A percentile compares a stretch with the other conserved stretches of the same genome.
Conservation (phyloP, 495 filamentous ascomycete species). For the Glutinoglossum americanum region DNA sequence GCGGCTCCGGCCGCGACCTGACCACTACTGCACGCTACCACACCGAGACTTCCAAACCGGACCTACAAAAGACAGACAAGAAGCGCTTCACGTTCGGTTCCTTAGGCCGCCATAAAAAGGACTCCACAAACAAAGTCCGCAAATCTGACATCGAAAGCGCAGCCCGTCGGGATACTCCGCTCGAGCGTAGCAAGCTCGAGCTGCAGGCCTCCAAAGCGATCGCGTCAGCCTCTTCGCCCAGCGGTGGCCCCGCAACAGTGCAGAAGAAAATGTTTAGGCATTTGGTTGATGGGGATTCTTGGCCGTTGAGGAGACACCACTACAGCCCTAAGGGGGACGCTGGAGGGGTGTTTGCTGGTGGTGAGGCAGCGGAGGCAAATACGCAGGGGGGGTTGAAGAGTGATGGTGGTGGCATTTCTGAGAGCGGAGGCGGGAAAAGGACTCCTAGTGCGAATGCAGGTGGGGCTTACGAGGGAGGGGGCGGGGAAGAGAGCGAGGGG, state of each 20-base stretch:
- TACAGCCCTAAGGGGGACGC: background rate
- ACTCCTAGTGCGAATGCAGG: background rate
- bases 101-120: background rate
- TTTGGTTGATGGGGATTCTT: background rate
- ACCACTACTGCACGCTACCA: background rate
- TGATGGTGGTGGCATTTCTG: background rate
- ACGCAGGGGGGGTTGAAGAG: background rate
- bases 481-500: background rate
- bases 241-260: background rate
- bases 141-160: background rate
- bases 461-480: background rate
- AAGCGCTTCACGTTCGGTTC: background rate
- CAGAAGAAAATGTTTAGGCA: background rate
- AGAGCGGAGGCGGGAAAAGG: background rate
- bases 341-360: background rate
- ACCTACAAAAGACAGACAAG: background rate
- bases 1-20: background rate
- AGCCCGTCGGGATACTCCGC: background rate
- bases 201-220: background rate
- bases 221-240: background rate
- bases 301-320: background rate
- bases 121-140: background rate
- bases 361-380: too few species aligned
- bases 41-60: background rate
- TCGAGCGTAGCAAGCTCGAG: background rate